Evolutionary conservation across 2,329 filamentous ascomycete genomes (phyloP).

Genomic region (Myotisia sp.): DNA sequence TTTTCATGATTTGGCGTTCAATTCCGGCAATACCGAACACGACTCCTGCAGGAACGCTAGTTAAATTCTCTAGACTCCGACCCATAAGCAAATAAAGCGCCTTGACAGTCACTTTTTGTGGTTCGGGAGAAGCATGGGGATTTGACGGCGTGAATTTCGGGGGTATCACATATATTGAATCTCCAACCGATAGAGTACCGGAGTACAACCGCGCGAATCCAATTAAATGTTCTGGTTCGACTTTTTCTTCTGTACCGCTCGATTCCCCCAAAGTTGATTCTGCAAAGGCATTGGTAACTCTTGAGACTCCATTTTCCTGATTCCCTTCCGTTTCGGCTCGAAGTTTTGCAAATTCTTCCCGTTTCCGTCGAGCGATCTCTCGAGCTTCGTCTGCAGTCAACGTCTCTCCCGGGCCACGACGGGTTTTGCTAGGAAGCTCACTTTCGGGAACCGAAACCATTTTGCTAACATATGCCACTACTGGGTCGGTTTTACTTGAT

Average conservation of each 20-base stretch:
- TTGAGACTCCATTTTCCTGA: slow-evolving; percentile 37
- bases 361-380: slow-evolving; percentile 73
- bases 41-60: slow-evolving; percentile 77
- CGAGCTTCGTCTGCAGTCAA: slow-evolving; percentile 81
- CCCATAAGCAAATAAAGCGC: slow-evolving; percentile 95
- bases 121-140: slow-evolving; percentile 56
- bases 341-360: slow-evolving; percentile 71
- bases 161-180: slow-evolving; percentile 77
- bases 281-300: slow-evolving; percentile 47
- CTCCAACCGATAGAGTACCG: slow-evolving; percentile 74
- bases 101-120: slow-evolving; percentile 69
- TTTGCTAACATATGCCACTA: slow-evolving; percentile 93
- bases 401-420: slow-evolving; percentile 44
- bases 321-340: slow-evolving; percentile 44
- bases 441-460: slow-evolving; percentile 93
- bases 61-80: slow-evolving; percentile 65
- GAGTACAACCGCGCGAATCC: slow-evolving; percentile 92
- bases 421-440: slow-evolving; percentile 70
- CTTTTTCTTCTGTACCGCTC: slow-evolving; percentile 41
- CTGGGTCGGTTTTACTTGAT: slow-evolving; percentile 53
- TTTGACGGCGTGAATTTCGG: slow-evolving; percentile 83
- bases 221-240: slow-evolving; percentile 74
- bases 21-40: slow-evolving; percentile 91
- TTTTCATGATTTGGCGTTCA: slow-evolving; percentile 88
- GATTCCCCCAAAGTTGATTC: slow-evolving; percentile 44